Evolutionary conservation across 352 stramenopile species (phyloP).

Genomic region (Pythium folliculosum): DNA sequence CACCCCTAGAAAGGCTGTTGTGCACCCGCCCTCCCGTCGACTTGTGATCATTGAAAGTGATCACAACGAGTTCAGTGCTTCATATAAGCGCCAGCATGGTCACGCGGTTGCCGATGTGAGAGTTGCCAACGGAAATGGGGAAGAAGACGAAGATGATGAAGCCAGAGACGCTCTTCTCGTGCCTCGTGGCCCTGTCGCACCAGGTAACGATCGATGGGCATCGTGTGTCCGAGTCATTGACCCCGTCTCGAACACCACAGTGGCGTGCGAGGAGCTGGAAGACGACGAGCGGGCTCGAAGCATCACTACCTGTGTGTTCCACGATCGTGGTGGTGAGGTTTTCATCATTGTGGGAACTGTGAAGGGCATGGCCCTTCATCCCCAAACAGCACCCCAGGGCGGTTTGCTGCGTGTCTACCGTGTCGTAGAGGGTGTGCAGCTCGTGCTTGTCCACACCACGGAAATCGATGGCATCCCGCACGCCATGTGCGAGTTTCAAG

Average conservation of each 20-base stretch:
- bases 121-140: conserved; percentile 36
- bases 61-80: conserved; percentile 94
- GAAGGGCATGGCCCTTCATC: conserved; percentile 95
- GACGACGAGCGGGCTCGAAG: conserved; percentile 94
- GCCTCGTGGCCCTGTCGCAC: conserved; percentile 56
- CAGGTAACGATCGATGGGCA: conserved; percentile 90
- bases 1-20: conserved; percentile 95
- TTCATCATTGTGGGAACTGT: conserved; percentile 97
- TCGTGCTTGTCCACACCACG: conserved; percentile 97
- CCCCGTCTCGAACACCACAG: conserved; percentile 85
- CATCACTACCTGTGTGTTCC: conserved; percentile 94
- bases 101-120: conserved; percentile 66
- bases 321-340: conserved; percentile 94
- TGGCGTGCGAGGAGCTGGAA: conserved; percentile 92
- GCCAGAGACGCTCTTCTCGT: conserved; percentile 72
- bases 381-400: conserved; percentile 57
- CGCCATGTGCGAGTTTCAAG: conserved; percentile 97
- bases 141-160: conserved; percentile 90
- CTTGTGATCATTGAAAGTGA: conserved; percentile 98
- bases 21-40: conserved; percentile 85
- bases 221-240: conserved; percentile 98
- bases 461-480: conserved; percentile 96
- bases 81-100: conserved; percentile 88
- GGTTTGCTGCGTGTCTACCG: conserved; percentile 93
- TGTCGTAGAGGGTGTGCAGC: conserved; percentile 88